Percentiles rank a stretch among this genome's conserved stretches.
Conservation (phyloP, 352 stramenopile species). For the Phytopythium boreale region DNA sequence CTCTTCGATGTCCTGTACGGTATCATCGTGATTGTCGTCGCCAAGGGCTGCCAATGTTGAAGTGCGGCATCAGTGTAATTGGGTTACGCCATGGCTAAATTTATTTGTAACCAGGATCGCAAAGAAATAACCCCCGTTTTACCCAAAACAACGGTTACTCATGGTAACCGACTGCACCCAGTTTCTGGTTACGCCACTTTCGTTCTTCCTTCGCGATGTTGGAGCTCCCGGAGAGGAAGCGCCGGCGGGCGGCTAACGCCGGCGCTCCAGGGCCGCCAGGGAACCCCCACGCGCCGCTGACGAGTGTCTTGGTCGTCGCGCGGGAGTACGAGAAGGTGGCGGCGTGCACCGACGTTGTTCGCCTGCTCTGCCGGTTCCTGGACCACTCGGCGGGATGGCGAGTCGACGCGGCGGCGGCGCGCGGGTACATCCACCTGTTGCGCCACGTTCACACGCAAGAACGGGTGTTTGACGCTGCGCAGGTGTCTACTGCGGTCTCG, state of each 20-base stretch:
- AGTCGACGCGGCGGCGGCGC: slow-evolving; percentile 53
- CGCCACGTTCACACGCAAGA: slow-evolving; percentile 12
- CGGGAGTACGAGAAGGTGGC: not conserved
- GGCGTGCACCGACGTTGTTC: not conserved
- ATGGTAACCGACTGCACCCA: too few relatives aligned
- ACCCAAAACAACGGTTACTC: too few relatives aligned
- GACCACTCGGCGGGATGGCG: slow-evolving; percentile 57
- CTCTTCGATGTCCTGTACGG: not conserved
- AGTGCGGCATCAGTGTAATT: not conserved
- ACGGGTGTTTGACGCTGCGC: not conserved
- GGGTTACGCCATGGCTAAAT: not conserved
- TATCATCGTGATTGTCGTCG: too few relatives aligned
- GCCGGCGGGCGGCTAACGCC: not conserved
- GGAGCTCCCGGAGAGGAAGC: not conserved
- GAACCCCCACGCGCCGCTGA: not conserved
- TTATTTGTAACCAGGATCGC: too few relatives aligned
- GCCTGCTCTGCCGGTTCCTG: slow-evolving; percentile 24
- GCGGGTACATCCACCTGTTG: slow-evolving; percentile 60
- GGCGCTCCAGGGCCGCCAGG: not conserved
- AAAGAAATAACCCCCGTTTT: too few relatives aligned
- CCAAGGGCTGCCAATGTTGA: too few relatives aligned
- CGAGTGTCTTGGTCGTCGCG: not conserved
- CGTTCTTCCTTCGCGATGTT: not conserved
- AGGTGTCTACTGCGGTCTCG: not conserved
- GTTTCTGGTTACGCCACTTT: slow-evolving; percentile 1